Evolutionary conservation across 2,329 filamentous ascomycete species (phyloP).

Genomic region (Escovopsis sp.): DNA sequence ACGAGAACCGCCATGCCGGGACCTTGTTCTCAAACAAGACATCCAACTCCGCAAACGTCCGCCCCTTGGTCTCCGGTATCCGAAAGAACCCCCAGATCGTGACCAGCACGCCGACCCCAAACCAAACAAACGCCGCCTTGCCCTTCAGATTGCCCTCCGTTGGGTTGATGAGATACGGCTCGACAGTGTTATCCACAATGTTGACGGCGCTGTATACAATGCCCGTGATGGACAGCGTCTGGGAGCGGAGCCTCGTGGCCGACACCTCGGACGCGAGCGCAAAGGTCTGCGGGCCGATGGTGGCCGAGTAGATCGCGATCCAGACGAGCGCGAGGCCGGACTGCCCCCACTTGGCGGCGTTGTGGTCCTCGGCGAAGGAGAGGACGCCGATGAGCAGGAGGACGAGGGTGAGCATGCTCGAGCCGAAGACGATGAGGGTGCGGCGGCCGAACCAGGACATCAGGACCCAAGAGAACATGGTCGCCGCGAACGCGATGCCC

Average conservation of each 20-base stretch:
- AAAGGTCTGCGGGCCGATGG: constrained; percentile 5
- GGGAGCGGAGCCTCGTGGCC: constrained; percentile 4
- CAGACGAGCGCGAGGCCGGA: constrained; percentile 8
- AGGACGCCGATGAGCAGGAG: constrained; percentile 5
- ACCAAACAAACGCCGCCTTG: constrained; percentile 13
- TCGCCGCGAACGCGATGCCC: constrained; percentile 17
- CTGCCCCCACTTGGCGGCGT: constrained; percentile 7
- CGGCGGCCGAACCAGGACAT: constrained; percentile 6
- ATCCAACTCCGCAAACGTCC: constrained; percentile 15
- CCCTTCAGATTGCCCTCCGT: constrained; percentile 20
- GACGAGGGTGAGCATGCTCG: constrained; percentile 2
- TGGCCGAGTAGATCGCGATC: constrained; percentile 6
- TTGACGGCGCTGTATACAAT: constrained; percentile 10
- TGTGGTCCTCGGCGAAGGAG: constrained; percentile 1
- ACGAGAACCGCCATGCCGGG: constrained; percentile 17
- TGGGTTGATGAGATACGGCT: constrained; percentile 22
- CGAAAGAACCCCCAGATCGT: constrained; percentile 13
- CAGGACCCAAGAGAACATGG: constrained; percentile 4
- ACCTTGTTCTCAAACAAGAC: constrained; percentile 14
- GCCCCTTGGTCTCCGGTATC: constrained; percentile 13
- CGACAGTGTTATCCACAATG: constrained; percentile 9
- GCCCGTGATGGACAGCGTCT: constrained; percentile 12
- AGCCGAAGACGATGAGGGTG: constrained; percentile 3
- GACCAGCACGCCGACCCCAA: constrained; percentile 5
- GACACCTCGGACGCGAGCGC: constrained; percentile 6